Base-by-base conservation (phyloP, 331 rosid species). In the Telfairia occidentalis region DNA sequence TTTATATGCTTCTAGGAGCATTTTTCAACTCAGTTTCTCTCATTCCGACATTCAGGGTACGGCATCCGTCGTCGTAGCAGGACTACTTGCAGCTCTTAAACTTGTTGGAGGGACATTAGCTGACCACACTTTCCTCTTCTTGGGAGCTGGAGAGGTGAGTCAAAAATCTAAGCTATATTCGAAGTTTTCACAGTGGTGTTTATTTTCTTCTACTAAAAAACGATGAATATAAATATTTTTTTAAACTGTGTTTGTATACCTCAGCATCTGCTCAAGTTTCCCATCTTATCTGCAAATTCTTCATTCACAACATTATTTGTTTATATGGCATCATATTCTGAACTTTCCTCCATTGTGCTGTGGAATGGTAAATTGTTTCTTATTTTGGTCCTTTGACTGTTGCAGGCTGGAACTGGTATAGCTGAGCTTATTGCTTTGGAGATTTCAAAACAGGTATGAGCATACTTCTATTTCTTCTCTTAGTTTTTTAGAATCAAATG, bases 101-200 rank as follows among this genome's bases (percentile, higher is more conserved):
- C 78, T 94, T 43, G 61, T 90, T 26, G 92, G 98, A 4, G 97
- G 97, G 63, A 77, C 76, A 35, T 84, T 94, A 48, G 89, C 87
- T 71, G 92, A 94, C 9, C 98, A 94, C 43, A 94, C 75, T 66
- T 94, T 89, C 89, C 83, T 94, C 76, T 91, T 94, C 92, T 87
- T 94, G 53, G 98, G 98, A 55, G 98, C 98, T 37, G 98, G 98
- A 84, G 97, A 94, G 89, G 98, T 91, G 80, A 82, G 83, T 65
- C 73, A 40, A 54, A 29, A 72, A 64, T 34, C 28, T 16, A 48
- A 15, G 73, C 18, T 43, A 38, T 40, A 6, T 53, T 54, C 34
- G 3, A 30, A 29, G 55, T 61, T 0, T 32, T 60, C 7, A n/a
- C n/a, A n/a, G n/a, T n/a, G n/a, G n/a, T n/a, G n/a, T n/a, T n/a